A percentile compares a stretch with the other conserved stretches of the same genome.
These are phyloP conservation scores for Cajanus cajan DNA, from an alignment of 306 rosid genomes.

Conservation along the genomic window DNA sequence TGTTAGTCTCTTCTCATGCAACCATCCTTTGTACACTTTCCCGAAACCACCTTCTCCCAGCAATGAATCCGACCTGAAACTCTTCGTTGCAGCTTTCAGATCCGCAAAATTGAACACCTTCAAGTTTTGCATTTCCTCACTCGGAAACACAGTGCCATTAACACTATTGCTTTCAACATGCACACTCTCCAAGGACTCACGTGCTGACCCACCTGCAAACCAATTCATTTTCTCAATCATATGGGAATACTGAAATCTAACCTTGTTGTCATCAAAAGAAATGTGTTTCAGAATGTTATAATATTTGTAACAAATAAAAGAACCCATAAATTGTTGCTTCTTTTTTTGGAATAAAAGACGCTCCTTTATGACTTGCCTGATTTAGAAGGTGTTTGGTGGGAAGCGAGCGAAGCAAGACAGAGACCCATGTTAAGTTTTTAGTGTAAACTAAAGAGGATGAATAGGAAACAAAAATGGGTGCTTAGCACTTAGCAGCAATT, in stretches of 20 bases:
- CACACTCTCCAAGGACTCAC: too few species aligned
- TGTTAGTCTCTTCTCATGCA: constrained; percentile 59
- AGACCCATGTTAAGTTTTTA: neutral
- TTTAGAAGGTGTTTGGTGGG: neutral
- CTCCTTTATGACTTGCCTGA: neutral
- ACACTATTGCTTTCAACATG: neutral
- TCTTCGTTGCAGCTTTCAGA: constrained; percentile 57
- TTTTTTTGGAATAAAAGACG: too few species aligned
- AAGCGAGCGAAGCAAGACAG: neutral
- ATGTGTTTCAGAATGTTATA: too few species aligned
- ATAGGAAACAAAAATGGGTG: too few species aligned
- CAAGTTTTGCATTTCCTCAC: neutral
- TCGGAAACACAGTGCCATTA: neutral
- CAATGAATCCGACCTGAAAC: constrained; percentile 57
- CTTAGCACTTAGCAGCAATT: too few species aligned
- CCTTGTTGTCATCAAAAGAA: too few species aligned
- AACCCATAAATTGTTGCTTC: too few species aligned
- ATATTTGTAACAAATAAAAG: too few species aligned
- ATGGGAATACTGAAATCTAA: too few species aligned
- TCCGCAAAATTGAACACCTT: constrained; percentile 62
- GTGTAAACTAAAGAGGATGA: neutral
- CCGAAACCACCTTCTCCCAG: constrained; percentile 94
- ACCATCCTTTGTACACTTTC: constrained; percentile 82
- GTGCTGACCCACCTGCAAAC: neutral
- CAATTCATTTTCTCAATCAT: too few species aligned